Evolutionary conservation across 2,329 filamentous ascomycete genomes (phyloP), one percentile per base, ranked within the genome.

Genomic region (Bipolaris zeicola): DNA sequence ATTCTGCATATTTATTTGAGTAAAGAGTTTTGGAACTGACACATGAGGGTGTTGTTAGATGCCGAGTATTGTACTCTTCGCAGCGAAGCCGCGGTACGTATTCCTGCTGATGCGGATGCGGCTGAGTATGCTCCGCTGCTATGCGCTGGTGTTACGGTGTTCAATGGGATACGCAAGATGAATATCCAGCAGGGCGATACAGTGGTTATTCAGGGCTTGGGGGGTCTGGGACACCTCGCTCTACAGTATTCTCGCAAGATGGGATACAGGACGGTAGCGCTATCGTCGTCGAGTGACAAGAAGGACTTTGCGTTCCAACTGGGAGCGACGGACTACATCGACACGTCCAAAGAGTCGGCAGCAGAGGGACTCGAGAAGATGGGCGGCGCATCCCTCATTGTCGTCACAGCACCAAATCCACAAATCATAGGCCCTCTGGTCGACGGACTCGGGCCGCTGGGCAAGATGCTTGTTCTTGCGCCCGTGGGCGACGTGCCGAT

Each of bases 21-120:
- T 33, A 16, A 4, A 4, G 34, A 50, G 2, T 18, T 18, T 11
- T 5, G 34, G n/a, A 45, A 11, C 50, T 62, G 43, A 55, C 31
- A 26, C 6, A 16, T 10, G 14, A 3, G 24, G 22, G 24, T 26
- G 24, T 20, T 18, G 34, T 34, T 11, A 78, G 75, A 82, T 63
- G 85, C 85, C 6, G 83, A 90, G 73, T 90, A 89, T 72, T 82
- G 81, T 5, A 76, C 83, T 0, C 79, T 90, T 22, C 81, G 85
- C 38, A 77, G 80, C 5, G 87, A 89, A 74, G 87, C 87, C 11
- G 81, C 80, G 0, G 86, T 85, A 4, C 69, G 73, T n/a, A 76
- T 85, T 22, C 82, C 83, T 2, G 54, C 73, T 5, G 74, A 80
- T 43, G 73, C 80, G n/a, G 72, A 81, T 48, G 75, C 82, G 1